Percentiles rank a stretch among this genome's conserved stretches.
Evolutionary conservation across 208 protist species (phyloP).

Genomic region (Acanthamoeba lenticulata): DNA sequence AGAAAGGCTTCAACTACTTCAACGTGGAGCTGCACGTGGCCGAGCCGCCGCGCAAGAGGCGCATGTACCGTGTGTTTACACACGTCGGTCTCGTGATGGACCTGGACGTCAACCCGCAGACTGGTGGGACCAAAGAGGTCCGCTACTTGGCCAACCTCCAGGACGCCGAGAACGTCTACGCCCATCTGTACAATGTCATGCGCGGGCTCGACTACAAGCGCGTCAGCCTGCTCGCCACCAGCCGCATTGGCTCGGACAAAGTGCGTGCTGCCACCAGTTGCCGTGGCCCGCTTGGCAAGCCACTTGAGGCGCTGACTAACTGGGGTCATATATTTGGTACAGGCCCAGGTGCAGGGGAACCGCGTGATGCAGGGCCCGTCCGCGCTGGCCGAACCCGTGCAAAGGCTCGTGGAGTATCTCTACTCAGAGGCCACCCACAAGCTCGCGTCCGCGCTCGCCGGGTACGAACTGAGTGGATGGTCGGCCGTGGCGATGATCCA

Average conservation of each 20-base stretch:
- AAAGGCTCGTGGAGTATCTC: not conserved
- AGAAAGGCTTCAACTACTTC: conserved; percentile 4
- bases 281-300: no score
- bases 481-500: no score
- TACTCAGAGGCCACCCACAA: conserved; percentile 37
- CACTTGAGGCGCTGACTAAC: no score
- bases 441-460: not conserved
- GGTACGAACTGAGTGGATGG: no score
- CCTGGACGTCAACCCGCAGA: conserved; percentile 1
- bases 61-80: conserved; percentile 47
- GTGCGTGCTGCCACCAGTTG: not conserved
- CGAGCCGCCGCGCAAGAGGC: conserved; percentile 14
- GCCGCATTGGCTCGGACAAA: conserved; percentile 9
- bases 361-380: not conserved
- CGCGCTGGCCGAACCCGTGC: not conserved
- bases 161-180: conserved; percentile 12
- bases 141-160: conserved; percentile 17
- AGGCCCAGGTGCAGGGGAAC: not conserved
- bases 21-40: not conserved
- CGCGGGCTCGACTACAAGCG: not conserved
- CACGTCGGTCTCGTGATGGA: not conserved
- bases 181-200: not conserved
- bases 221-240: conserved; percentile 1
- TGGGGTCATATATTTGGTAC: no score
- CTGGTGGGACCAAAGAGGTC: conserved; percentile 25